phyloP scores from a whole-genome alignment of 2,329 filamentous ascomycete species.

The Penicillium crustosum region DNA sequence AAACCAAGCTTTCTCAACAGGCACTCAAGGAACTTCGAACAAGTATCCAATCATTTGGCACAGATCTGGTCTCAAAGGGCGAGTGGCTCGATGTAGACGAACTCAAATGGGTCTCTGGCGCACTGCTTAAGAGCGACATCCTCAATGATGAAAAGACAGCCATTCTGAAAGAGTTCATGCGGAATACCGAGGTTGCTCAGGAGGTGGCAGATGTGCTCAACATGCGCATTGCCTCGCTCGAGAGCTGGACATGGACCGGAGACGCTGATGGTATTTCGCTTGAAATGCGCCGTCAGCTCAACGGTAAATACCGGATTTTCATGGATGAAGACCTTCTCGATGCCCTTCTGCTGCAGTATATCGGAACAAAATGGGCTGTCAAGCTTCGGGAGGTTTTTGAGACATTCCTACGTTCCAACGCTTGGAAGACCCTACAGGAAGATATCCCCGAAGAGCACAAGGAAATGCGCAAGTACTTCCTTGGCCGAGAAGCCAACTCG shows the following conservation, averaged over 20 bases:
- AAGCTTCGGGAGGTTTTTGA: slow-evolving; percentile 47
- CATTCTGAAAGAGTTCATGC: slow-evolving; percentile 53
- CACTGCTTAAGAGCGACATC: slow-evolving; percentile 52
- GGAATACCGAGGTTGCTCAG: slow-evolving; percentile 50
- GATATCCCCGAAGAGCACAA: slow-evolving; percentile 39
- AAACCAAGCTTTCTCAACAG: slow-evolving; percentile 41
- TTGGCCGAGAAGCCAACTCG: slow-evolving; percentile 21
- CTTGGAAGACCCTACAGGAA: slow-evolving; percentile 43
- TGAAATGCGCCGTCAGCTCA: slow-evolving; percentile 55
- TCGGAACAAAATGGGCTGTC: slow-evolving; percentile 55
- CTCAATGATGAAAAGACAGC: slow-evolving; percentile 54
- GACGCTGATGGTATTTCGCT: slow-evolving; percentile 46
- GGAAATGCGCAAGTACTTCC: slow-evolving; percentile 49
- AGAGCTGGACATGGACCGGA: slow-evolving; percentile 53
- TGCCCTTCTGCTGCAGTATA: slow-evolving; percentile 55
- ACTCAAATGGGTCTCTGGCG: slow-evolving; percentile 50
- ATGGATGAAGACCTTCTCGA: slow-evolving; percentile 61
- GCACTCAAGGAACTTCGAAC: slow-evolving; percentile 46
- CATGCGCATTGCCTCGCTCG: slow-evolving; percentile 53
- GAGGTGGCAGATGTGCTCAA: slow-evolving; percentile 60
- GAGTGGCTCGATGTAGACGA: slow-evolving; percentile 44
- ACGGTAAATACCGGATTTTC: slow-evolving; percentile 59
- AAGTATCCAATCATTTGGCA: slow-evolving; percentile 41
- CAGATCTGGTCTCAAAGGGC: slow-evolving; percentile 25
- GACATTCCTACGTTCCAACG: slow-evolving; percentile 37